These are phyloP conservation scores for Penicillium polonicum DNA, from an alignment of 2,329 filamentous ascomycete species.

Conservation along the genomic window DNA sequence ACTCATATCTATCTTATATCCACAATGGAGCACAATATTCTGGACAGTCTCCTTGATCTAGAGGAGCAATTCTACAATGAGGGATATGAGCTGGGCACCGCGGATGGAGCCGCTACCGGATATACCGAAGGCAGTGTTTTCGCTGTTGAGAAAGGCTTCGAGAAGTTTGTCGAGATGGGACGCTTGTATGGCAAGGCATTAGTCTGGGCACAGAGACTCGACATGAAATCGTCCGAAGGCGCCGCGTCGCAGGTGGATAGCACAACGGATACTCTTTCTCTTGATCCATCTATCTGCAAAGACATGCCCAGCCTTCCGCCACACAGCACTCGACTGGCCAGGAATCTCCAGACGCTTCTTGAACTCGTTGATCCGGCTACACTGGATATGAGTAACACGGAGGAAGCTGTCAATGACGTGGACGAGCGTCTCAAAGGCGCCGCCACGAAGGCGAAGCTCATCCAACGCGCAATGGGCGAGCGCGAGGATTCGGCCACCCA, in stretches of 20 bases:
- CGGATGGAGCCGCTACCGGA: slow-evolving; percentile 75
- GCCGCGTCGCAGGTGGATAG: slow-evolving; percentile 1
- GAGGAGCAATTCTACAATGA: slow-evolving; percentile 75
- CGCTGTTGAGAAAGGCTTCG: slow-evolving; percentile 87
- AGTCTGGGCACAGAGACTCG: slow-evolving; percentile 77
- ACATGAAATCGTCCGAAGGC: slow-evolving; percentile 21
- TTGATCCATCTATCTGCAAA: slow-evolving; percentile 32
- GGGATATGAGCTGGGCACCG: slow-evolving; percentile 72
- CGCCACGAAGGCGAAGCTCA: slow-evolving; percentile 77
- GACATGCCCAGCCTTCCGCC: slow-evolving; percentile 49
- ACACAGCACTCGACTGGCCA: slow-evolving; percentile 66
- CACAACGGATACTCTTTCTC: slow-evolving; percentile 15
- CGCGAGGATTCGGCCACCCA: slow-evolving; percentile 33
- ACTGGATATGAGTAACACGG: slow-evolving; percentile 75
- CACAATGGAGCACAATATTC: slow-evolving; percentile 48
- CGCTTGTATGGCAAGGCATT: slow-evolving; percentile 72
- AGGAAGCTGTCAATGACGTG: slow-evolving; percentile 86
- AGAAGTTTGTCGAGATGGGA: slow-evolving; percentile 83
- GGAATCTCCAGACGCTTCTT: slow-evolving; percentile 73
- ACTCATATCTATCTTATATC: neutral
- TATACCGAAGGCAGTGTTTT: slow-evolving; percentile 85
- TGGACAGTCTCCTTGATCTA: slow-evolving; percentile 58
- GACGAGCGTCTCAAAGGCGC: slow-evolving; percentile 85
- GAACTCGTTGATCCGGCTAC: slow-evolving; percentile 76
- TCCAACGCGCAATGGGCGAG: slow-evolving; percentile 68